phyloP scores from a whole-genome alignment of 148 eudicot genomes.

The Talinum fruticosum region DNA sequence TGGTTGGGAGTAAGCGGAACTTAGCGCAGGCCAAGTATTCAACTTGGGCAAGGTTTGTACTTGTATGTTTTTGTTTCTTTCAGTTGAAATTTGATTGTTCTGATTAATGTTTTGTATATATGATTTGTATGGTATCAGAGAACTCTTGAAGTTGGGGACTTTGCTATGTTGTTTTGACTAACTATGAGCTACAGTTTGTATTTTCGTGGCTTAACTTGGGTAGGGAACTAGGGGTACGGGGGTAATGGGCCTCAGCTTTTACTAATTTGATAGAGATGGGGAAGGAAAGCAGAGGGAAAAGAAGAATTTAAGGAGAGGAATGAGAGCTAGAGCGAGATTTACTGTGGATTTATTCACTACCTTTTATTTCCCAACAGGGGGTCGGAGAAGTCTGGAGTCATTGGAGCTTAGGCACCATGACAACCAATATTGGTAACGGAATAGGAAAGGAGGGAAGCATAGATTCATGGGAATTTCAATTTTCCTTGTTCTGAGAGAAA shows the following conservation, averaged over 20 bases:
- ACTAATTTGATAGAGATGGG: neutral
- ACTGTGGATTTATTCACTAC: neutral
- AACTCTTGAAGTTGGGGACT: neutral
- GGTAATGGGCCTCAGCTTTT: neutral
- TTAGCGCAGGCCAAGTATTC: conserved; percentile 83
- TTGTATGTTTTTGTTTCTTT: neutral
- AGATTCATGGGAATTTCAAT: neutral
- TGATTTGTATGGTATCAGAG: neutral
- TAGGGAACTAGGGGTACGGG: neutral
- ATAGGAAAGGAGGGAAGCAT: neutral
- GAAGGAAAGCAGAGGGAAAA: neutral
- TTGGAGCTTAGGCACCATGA: neutral
- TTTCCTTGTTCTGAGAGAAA: neutral
- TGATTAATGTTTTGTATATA: neutral
- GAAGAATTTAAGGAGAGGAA: too few species aligned
- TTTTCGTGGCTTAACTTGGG: neutral
- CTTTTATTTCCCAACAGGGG: too few species aligned
- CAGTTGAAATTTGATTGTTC: neutral
- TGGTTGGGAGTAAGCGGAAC: conserved; percentile 68
- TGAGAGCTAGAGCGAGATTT: neutral
- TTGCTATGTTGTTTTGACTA: neutral
- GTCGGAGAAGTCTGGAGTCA: neutral
- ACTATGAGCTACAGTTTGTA: neutral
- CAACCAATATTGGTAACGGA: too few species aligned
- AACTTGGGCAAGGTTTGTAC: conserved; percentile 81